A percentile compares a stretch with the other conserved stretches of the same genome.
phyloP scores from a whole-genome alignment of 176 grass and related monocot species.

The Oryza nivara region DNA sequence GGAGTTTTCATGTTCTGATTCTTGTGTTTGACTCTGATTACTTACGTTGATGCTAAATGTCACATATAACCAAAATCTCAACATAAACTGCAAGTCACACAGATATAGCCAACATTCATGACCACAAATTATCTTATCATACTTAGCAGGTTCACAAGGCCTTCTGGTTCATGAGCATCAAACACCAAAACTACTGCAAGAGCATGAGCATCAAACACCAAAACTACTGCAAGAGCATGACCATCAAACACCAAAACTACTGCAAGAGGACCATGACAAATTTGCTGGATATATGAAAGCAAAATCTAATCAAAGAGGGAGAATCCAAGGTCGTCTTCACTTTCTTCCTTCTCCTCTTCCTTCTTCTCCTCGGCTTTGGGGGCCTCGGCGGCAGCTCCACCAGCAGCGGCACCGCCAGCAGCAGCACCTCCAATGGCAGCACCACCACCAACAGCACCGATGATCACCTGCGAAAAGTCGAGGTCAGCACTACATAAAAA shows the following conservation, averaged over 20 bases:
- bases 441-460: constrained; percentile 66
- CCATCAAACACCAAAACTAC: constrained; percentile 37
- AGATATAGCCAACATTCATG: background rate
- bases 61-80: background rate
- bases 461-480: constrained; percentile 44
- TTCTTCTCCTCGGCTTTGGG: constrained; percentile 78
- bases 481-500: background rate
- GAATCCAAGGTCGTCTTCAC: constrained; percentile 90
- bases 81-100: constrained; percentile 13
- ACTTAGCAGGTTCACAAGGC: constrained; percentile 12
- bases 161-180: background rate
- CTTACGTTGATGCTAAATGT: background rate
- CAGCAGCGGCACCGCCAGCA: constrained; percentile 31
- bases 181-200: constrained; percentile 11
- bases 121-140: background rate
- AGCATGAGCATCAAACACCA: background rate
- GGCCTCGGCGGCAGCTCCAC: constrained; percentile 44
- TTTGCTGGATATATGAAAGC: background rate
- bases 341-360: constrained; percentile 94
- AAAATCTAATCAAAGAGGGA: constrained; percentile 82
- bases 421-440: constrained; percentile 47
- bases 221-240: constrained; percentile 27
- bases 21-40: background rate
- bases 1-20: background rate
- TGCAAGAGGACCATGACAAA: background rate